Evolutionary conservation across 352 stramenopile genomes (phyloP).

Genomic region (Phytophthora niederhauseri): DNA sequence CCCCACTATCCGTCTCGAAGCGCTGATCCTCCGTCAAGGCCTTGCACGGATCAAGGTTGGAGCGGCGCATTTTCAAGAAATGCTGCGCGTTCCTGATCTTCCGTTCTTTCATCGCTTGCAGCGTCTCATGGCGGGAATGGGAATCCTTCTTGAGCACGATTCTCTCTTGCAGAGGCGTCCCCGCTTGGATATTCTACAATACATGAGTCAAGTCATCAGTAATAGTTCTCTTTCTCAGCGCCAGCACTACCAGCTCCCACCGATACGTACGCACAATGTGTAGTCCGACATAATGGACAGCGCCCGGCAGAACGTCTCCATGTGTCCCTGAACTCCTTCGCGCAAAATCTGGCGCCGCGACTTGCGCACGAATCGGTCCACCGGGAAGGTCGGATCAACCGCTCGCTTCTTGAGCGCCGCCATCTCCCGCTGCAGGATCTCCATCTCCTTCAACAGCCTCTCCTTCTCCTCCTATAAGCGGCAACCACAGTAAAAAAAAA

Average conservation of each 20-base stretch:
- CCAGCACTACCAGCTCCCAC: neutral
- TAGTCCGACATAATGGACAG: slow-evolving; percentile 39
- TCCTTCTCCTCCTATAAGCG: slow-evolving; percentile 40
- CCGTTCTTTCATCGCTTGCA: slow-evolving; percentile 29
- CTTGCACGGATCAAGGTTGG: slow-evolving; percentile 31
- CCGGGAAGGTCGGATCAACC: slow-evolving; percentile 13
- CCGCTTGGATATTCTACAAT: slow-evolving; percentile 31
- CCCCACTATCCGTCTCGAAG: slow-evolving; percentile 48
- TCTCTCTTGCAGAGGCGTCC: slow-evolving; percentile 36
- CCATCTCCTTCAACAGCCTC: slow-evolving; percentile 30
- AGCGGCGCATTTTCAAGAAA: slow-evolving; percentile 38
- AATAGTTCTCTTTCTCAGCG: neutral
- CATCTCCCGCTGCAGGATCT: slow-evolving; percentile 35
- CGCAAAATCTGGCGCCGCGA: slow-evolving; percentile 20
- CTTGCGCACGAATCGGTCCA: slow-evolving; percentile 17
- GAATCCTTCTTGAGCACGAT: slow-evolving; percentile 34
- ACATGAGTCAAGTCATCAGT: slow-evolving; percentile 2
- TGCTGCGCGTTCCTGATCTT: slow-evolving; percentile 35
- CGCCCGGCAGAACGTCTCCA: slow-evolving; percentile 28
- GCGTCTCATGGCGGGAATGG: slow-evolving; percentile 11
- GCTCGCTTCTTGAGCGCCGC: slow-evolving; percentile 36
- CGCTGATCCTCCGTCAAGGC: slow-evolving; percentile 41
- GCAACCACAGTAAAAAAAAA: neutral
- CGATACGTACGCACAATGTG: slow-evolving; percentile 35
- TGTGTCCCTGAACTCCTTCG: slow-evolving; percentile 26